Percentiles rank a stretch among this genome's conserved stretches.
Conservation (phyloP, 163 green algal genomes). For the Scenedesmus sp. region DNA sequence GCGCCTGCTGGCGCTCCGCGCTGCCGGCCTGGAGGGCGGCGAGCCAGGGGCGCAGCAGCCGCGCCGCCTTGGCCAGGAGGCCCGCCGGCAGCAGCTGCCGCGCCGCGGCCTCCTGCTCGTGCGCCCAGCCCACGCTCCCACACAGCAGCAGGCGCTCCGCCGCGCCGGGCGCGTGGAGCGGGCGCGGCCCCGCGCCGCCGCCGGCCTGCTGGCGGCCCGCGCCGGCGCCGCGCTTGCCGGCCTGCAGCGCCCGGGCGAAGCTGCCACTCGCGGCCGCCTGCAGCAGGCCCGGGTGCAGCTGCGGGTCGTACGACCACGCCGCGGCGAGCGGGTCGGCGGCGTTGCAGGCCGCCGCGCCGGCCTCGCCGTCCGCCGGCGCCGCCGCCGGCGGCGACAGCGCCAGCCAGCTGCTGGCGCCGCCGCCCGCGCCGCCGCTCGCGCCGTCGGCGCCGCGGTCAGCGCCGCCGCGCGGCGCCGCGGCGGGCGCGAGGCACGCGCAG, state of each 20-base stretch:
- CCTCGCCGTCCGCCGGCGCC: neutral
- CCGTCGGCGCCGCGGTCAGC: neutral
- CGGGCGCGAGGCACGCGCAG: conserved; percentile 42
- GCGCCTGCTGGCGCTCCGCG: conserved; percentile 5
- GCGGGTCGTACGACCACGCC: conserved; percentile 37
- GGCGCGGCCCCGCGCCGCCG: neutral
- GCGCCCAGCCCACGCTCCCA: conserved; percentile 20
- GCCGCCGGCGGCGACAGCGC: neutral
- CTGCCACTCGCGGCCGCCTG: conserved; percentile 27
- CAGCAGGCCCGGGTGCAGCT: neutral
- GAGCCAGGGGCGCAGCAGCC: conserved; percentile 13
- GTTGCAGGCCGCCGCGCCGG: conserved; percentile 1
- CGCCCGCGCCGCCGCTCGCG: neutral
- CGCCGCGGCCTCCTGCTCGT: conserved; percentile 13
- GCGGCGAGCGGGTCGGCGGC: conserved; percentile 16
- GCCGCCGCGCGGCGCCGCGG: neutral
- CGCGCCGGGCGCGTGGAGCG: neutral
- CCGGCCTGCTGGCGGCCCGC: neutral
- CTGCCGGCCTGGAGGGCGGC: neutral
- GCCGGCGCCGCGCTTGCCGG: neutral
- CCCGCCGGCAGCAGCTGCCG: conserved; percentile 7
- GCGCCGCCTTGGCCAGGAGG: neutral
- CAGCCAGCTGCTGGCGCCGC: neutral
- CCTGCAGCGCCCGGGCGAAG: conserved; percentile 5
- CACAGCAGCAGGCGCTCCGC: conserved; percentile 27